These are phyloP conservation scores for Galerina marginata DNA, from an alignment of 768 basidiomycete genomes.

Conservation along the genomic window DNA sequence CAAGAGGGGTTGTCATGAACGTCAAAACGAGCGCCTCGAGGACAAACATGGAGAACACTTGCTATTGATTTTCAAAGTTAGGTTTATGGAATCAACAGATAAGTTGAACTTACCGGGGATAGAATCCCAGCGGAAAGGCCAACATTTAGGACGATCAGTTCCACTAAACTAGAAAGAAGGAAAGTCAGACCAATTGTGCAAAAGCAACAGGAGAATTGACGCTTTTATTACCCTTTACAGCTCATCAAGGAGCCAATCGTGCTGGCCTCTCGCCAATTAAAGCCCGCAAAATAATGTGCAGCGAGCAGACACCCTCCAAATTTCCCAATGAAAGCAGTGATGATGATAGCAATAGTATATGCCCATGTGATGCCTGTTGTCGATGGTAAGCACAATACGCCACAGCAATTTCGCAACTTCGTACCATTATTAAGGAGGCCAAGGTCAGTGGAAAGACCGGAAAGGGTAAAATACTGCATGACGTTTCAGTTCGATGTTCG, in stretches of 20 bases:
- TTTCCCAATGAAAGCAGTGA: constrained; percentile 84
- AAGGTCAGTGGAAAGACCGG: constrained; percentile 89
- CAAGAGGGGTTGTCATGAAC: constrained; percentile 84
- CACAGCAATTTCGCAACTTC: constrained; percentile 7
- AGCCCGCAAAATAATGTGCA: constrained; percentile 70
- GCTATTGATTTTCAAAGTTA: constrained; percentile 30
- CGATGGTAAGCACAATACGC: not conserved
- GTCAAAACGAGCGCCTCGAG: constrained; percentile 83
- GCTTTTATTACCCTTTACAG: constrained; percentile 76
- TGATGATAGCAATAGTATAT: constrained; percentile 80
- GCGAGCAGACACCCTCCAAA: constrained; percentile 84
- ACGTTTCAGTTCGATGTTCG: not conserved
- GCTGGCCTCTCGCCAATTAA: constrained; percentile 78
- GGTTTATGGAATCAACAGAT: not conserved
- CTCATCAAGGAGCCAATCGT: constrained; percentile 94
- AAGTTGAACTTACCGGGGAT: constrained; percentile 43
- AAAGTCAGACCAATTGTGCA: not conserved
- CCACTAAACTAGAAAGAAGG: constrained; percentile 65
- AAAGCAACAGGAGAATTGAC: constrained; percentile 12
- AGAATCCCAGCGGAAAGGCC: constrained; percentile 85
- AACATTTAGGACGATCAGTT: constrained; percentile 95
- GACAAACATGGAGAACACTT: constrained; percentile 96
- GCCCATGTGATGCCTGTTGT: constrained; percentile 80
- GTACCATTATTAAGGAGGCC: constrained; percentile 79
- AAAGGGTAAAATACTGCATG: constrained; percentile 86